These are phyloP conservation scores for Schrenkiella parvula DNA, from an alignment of 345 rosid genomes.

Conservation along the genomic window DNA sequence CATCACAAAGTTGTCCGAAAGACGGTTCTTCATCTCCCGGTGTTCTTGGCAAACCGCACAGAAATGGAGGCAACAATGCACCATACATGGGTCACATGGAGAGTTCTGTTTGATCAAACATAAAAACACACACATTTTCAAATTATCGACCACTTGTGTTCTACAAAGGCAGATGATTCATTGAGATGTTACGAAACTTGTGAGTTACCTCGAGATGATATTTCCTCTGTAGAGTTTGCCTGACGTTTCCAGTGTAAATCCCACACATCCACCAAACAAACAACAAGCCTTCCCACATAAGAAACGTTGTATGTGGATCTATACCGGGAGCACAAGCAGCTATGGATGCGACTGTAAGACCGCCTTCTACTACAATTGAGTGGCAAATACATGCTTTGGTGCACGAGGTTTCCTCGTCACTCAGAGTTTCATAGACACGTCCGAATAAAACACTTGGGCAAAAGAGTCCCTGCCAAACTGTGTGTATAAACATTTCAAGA, in stretches of 20 bases:
- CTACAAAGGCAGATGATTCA: background rate
- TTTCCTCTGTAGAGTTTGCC: constrained; percentile 82
- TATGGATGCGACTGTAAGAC: constrained; percentile 65
- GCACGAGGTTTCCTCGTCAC: constrained; percentile 83
- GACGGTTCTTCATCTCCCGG: constrained; percentile 80
- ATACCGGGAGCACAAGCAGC: constrained; percentile 66
- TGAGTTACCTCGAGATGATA: constrained; percentile 75
- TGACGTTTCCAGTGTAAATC: constrained; percentile 76
- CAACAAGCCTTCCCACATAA: constrained; percentile 76
- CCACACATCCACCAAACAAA: constrained; percentile 99
- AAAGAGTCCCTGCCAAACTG: constrained; percentile 85
- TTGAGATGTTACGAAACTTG: background rate
- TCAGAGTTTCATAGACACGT: constrained; percentile 68
- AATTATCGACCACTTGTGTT: background rate
- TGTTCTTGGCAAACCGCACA: constrained; percentile 84
- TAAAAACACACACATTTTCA: background rate
- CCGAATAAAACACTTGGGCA: constrained; percentile 96
- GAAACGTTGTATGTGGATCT: constrained; percentile 74
- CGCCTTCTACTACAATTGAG: constrained; percentile 82
- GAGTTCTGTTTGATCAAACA: constrained; percentile 59
- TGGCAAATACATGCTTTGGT: constrained; percentile 85
- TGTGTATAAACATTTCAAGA: background rate
- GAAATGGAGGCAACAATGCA: constrained; percentile 68
- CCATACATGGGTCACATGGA: constrained; percentile 81
- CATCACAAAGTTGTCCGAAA: constrained; percentile 68